A percentile compares a stretch with the other conserved stretches of the same genome.
These are phyloP conservation scores for Syzygium syzygioides DNA, from an alignment of 441 rosid species.

Conservation along the genomic window DNA sequence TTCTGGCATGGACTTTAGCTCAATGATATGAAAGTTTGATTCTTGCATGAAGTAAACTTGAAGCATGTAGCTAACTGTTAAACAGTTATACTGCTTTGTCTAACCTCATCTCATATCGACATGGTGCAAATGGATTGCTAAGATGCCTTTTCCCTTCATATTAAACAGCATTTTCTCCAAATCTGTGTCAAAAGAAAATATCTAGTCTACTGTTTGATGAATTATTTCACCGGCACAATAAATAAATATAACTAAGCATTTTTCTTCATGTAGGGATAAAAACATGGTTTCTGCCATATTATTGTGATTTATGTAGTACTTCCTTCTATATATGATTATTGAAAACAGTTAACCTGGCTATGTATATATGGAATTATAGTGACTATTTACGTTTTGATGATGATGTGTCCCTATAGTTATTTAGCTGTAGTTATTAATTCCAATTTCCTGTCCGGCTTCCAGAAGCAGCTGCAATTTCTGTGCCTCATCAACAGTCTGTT, in stretches of 20 bases:
- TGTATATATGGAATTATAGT: neutral
- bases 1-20: neutral
- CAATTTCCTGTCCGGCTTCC: conserved; percentile 14
- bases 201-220: neutral
- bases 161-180: neutral
- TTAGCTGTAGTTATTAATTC: neutral
- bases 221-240: neutral
- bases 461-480: conserved; percentile 51
- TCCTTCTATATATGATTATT: neutral
- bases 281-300: neutral
- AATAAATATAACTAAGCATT: neutral
- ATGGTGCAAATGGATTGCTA: neutral
- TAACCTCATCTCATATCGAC: neutral
- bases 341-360: neutral
- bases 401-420: conserved; percentile 2
- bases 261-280: neutral
- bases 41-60: neutral
- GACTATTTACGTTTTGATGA: neutral
- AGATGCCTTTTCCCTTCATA: neutral
- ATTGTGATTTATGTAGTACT: neutral
- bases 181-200: neutral
- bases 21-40: neutral
- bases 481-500: conserved; percentile 38
- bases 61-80: neutral
- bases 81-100: neutral